Evolutionary conservation across 2,329 filamentous ascomycete species (phyloP).

Genomic region (Venturia oleaginea): DNA sequence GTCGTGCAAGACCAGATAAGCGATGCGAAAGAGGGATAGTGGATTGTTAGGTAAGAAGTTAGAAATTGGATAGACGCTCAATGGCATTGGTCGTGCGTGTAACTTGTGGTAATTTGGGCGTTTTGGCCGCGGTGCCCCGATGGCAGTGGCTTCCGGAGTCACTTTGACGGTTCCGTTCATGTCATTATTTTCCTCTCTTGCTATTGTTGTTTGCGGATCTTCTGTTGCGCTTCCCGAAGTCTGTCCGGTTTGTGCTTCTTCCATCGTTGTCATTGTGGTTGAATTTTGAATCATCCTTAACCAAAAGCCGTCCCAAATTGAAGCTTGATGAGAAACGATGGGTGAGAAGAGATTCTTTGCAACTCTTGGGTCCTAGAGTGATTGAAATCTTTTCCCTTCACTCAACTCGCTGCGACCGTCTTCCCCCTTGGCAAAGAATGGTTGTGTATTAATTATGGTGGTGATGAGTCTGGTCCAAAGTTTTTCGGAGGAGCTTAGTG

Average conservation of each 20-base stretch:
- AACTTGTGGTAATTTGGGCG: constrained; percentile 61
- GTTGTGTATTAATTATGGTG: not conserved
- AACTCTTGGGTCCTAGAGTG: too few species aligned
- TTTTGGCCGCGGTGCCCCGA: constrained; percentile 15
- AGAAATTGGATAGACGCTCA: constrained; percentile 76
- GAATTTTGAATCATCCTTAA: not conserved
- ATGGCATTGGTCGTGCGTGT: constrained; percentile 70
- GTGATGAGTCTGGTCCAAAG: not conserved
- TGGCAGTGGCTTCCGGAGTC: not conserved
- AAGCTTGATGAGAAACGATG: not conserved
- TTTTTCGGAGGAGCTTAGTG: constrained; percentile 2
- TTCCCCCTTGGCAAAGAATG: not conserved
- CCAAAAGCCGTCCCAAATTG: not conserved
- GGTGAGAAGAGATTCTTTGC: not conserved
- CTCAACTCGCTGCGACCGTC: not conserved
- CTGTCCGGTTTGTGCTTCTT: not conserved
- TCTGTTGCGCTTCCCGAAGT: not conserved
- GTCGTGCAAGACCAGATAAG: constrained; percentile 68
- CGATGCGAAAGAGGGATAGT: constrained; percentile 72
- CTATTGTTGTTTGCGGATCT: not conserved
- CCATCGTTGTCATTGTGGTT: not conserved
- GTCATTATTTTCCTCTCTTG: not conserved
- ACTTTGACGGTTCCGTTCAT: not conserved
- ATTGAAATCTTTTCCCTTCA: not conserved
- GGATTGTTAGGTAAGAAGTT: constrained; percentile 88